These are phyloP conservation scores for Alternaria burnsii DNA, from an alignment of 2,329 filamentous ascomycete species.

Conservation along the genomic window DNA sequence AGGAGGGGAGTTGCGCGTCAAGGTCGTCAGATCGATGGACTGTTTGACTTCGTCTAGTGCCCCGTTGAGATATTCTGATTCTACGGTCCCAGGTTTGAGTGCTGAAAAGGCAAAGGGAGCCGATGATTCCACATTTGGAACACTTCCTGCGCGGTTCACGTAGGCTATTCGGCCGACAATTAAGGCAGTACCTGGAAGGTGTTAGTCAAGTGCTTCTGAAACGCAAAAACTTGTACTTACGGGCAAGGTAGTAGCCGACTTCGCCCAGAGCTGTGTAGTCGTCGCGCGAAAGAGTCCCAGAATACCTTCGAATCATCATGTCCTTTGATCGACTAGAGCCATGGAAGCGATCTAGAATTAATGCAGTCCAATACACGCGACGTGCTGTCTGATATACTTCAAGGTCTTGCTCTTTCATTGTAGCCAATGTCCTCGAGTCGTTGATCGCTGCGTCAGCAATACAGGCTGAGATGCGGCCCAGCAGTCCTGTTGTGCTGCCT, in stretches of 20 bases:
- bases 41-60: conserved; percentile 43
- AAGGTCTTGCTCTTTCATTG: conserved; percentile 41
- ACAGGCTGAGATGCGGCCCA: conserved; percentile 43
- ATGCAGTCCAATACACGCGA: conserved; percentile 48
- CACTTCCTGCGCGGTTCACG: conserved; percentile 38
- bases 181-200: conserved; percentile 37
- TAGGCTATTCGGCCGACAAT: conserved; percentile 44
- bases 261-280: conserved; percentile 45
- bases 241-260: conserved; percentile 46
- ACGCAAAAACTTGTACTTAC: conserved; percentile 31
- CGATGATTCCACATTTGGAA: conserved; percentile 42
- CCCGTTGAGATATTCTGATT: conserved; percentile 40
- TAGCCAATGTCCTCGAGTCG: conserved; percentile 35
- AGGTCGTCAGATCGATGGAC: conserved; percentile 41
- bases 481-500: conserved; percentile 40
- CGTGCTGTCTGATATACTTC: conserved; percentile 43
- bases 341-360: conserved; percentile 51
- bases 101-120: conserved; percentile 40
- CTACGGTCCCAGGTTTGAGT: conserved; percentile 36
- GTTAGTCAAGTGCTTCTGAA: conserved; percentile 11
- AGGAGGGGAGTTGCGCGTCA: conserved; percentile 41
- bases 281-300: conserved; percentile 42
- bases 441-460: conserved; percentile 45
- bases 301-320: conserved; percentile 42
- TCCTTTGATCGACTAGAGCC: conserved; percentile 46